Base-by-base conservation (phyloP, 1,139 yeast genomes). In the Lodderomyces orthopsilosis region DNA sequence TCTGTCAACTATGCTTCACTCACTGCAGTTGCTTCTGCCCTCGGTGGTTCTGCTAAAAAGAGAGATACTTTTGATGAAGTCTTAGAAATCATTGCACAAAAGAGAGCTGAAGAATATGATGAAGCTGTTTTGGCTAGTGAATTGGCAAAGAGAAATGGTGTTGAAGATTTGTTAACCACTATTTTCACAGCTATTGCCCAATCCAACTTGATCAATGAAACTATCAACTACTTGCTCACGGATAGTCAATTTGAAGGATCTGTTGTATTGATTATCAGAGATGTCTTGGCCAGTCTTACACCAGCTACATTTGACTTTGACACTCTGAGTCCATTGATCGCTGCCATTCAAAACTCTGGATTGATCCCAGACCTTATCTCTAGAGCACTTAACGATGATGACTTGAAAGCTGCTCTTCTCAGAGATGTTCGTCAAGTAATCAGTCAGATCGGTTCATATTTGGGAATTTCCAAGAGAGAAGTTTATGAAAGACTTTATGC, bases 151-250 rank as follows among this genome's bases (percentile, higher is more conserved):
- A 63, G 71, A 56, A 68, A 63, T 50, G 65, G 66, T 45, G 51
- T 66, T 40, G 65, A 61, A 47, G 68, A 65, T 43, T 62, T 66
- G 47, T 54, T 65, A 23, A 57, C 62, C 22, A 66, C 70, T n/a
- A 55, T 66, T 23, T 56, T 66, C 41, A 41, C 57, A 1, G 55
- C 70, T 2, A 58, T 65, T 41, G 62, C 56, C 36, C 51, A 61
- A 51, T 63, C 69, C 2, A 64, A 65, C 7, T 54, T 66, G 40
- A 42, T 66, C 38, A 58, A 55, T 37, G 61, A 55, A 34, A 63
- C 69, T 28, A 46, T 66, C 34, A 42, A 50, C 41, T 49, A 56
- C 10, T 58, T 66, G 47, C 55, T 66, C 33, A 53, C 59, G n/a
- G 56, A 63, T 49, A 51, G 58, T 4, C 44, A 52, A 41, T 66